Evolutionary conservation across 2,329 filamentous ascomycete species (phyloP).

Genomic region (Sclerotinia nivalis): DNA sequence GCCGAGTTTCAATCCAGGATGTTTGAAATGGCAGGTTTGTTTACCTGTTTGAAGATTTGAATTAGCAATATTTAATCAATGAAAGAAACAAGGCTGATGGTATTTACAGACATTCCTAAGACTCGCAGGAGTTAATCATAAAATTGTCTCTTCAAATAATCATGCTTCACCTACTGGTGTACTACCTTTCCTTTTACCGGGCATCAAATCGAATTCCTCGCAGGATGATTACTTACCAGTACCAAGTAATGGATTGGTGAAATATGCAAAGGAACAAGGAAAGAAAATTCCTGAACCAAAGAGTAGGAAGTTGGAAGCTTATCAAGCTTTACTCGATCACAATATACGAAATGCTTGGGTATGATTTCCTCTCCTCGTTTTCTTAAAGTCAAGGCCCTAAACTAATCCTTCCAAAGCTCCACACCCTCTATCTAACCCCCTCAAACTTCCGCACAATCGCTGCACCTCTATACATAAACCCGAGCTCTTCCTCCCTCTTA

Average conservation of each 20-base stretch:
- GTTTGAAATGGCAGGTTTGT: conserved; percentile 92
- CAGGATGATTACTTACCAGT: conserved; percentile 50
- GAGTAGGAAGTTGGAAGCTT: conserved; percentile 62
- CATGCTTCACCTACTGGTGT: conserved; percentile 87
- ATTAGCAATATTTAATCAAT: conserved; percentile 4
- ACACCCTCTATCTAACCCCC: conserved; percentile 75
- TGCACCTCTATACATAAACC: conserved; percentile 69
- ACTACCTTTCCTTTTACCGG: conserved; percentile 82
- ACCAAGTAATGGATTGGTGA: conserved; percentile 64
- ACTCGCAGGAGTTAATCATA: conserved; percentile 69
- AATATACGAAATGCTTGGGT: conserved; percentile 86
- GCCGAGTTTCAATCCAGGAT: conserved; percentile 88
- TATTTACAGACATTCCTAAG: conserved; percentile 72
- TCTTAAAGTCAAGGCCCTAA: conserved; percentile 10
- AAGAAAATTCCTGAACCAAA: conserved; percentile 50
- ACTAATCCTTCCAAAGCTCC: conserved; percentile 55
- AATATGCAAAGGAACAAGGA: conserved; percentile 62
- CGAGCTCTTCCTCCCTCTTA: conserved; percentile 58
- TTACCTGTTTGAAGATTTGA: not conserved
- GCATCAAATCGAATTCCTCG: conserved; percentile 36
- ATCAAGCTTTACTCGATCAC: conserved; percentile 74
- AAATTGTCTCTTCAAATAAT: conserved; percentile 74
- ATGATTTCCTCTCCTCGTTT: conserved; percentile 35
- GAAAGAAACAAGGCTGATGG: conserved; percentile 23
- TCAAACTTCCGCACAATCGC: conserved; percentile 67